These are phyloP conservation scores for Exophiala mesophila DNA, from an alignment of 2,329 filamentous ascomycete genomes.

Conservation along the genomic window DNA sequence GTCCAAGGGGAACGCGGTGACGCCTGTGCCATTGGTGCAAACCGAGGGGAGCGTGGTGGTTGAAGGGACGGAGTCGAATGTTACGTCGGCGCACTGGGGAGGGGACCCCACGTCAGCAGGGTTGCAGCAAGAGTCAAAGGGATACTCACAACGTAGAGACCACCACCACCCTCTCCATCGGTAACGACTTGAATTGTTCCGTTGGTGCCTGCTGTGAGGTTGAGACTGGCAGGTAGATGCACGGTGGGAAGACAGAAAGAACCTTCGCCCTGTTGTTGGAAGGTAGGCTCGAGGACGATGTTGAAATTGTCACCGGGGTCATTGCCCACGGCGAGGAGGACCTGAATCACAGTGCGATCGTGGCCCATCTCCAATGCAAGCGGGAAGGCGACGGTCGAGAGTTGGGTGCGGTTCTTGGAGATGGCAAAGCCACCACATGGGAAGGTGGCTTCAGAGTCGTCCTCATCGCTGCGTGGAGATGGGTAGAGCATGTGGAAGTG, in stretches of 20 bases:
- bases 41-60: conserved; percentile 32
- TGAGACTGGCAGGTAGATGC: conserved; percentile 27
- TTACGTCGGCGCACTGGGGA: conserved; percentile 14
- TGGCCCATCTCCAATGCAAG: conserved; percentile 51
- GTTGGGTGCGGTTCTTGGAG: conserved; percentile 44
- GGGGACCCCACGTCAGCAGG: conserved; percentile 14
- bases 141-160: conserved; percentile 61
- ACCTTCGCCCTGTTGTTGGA: conserved; percentile 57
- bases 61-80: conserved; percentile 20
- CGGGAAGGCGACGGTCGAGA: conserved; percentile 45
- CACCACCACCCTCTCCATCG: conserved; percentile 52
- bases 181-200: conserved; percentile 68
- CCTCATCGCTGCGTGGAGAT: conserved; percentile 43
- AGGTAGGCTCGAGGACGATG: conserved; percentile 58
- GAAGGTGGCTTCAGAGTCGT: conserved; percentile 43
- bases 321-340: conserved; percentile 50
- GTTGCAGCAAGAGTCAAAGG: conserved; percentile 39
- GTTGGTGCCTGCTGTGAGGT: conserved; percentile 54
- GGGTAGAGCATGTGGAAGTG: conserved; percentile 55
- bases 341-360: conserved; percentile 47
- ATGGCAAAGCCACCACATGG: conserved; percentile 49
- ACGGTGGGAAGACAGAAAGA: conserved; percentile 62
- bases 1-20: conserved; percentile 44
- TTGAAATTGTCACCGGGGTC: conserved; percentile 60
- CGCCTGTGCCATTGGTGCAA: conserved; percentile 56